Percentiles rank a stretch among this genome's conserved stretches.
Conservation (phyloP, 208 protist genomes). For the Naegleria lovaniensis region DNA sequence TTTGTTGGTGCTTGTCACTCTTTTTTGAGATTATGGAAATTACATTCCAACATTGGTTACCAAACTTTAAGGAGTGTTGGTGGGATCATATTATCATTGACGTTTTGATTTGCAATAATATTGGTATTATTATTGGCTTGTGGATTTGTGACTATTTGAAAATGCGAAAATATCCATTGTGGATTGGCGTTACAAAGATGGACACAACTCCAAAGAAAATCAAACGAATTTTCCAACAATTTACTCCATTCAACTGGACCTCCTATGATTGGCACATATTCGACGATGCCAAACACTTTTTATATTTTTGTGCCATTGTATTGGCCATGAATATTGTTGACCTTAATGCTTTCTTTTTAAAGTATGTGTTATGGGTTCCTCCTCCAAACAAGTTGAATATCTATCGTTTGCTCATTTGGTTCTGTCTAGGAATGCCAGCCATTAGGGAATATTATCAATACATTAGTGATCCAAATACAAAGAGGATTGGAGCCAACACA, state of each 20-base stretch:
- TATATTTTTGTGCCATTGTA: constrained; percentile 41
- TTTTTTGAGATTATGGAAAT: constrained; percentile 90
- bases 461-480: constrained; percentile 44
- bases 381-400: constrained; percentile 75
- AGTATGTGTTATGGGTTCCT: constrained; percentile 81
- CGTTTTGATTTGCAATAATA: constrained; percentile 84
- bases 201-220: not conserved
- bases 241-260: constrained; percentile 42
- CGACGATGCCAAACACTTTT: constrained; percentile 41
- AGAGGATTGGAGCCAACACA: constrained; percentile 2
- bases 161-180: constrained; percentile 39
- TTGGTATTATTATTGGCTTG: constrained; percentile 81
- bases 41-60: constrained; percentile 83
- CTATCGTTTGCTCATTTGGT: constrained; percentile 71
- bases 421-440: constrained; percentile 65
- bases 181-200: constrained; percentile 32
- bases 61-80: constrained; percentile 96
- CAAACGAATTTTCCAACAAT: constrained; percentile 38
- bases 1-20: constrained; percentile 71
- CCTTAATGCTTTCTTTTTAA: constrained; percentile 90
- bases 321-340: constrained; percentile 53
- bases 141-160: constrained; percentile 47
- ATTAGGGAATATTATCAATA: constrained; percentile 86
- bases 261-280: constrained; percentile 51
- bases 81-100: constrained; percentile 93